Conservation (phyloP, 306 rosid species). For the Acacia crassicarpa region DNA sequence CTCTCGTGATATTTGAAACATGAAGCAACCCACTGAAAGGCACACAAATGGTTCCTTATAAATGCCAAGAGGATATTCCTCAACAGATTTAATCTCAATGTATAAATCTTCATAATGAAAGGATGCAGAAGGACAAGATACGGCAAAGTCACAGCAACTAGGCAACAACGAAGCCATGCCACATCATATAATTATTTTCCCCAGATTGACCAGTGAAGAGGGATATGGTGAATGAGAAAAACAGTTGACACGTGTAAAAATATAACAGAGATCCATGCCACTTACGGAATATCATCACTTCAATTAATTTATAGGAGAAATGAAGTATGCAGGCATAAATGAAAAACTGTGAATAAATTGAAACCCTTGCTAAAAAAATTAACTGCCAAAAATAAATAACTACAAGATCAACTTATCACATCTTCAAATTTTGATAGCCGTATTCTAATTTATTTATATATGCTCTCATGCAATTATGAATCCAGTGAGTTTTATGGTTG, state of each 20-base stretch:
- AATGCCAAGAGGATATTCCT: conserved; percentile 15
- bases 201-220: background rate
- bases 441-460: no score
- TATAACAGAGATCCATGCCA: conserved; percentile 1
- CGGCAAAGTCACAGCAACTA: background rate
- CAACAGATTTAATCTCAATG: conserved; percentile 10
- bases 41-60: conserved; percentile 20
- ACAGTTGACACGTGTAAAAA: background rate
- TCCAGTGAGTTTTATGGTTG: background rate
- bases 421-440: background rate
- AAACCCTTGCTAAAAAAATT: no score
- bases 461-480: background rate
- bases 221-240: background rate
- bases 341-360: background rate
- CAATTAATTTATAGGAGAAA: background rate
- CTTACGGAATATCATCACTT: background rate
- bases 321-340: background rate
- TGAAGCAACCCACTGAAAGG: conserved; percentile 92
- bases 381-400: background rate
- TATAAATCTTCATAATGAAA: conserved; percentile 8
- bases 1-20: conserved; percentile 75
- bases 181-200: background rate
- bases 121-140: background rate
- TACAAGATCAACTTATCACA: background rate
- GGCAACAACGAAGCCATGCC: conserved; percentile 15